Base-by-base conservation (phyloP, 345 rosid species). In the Hibiscus syriacus region DNA sequence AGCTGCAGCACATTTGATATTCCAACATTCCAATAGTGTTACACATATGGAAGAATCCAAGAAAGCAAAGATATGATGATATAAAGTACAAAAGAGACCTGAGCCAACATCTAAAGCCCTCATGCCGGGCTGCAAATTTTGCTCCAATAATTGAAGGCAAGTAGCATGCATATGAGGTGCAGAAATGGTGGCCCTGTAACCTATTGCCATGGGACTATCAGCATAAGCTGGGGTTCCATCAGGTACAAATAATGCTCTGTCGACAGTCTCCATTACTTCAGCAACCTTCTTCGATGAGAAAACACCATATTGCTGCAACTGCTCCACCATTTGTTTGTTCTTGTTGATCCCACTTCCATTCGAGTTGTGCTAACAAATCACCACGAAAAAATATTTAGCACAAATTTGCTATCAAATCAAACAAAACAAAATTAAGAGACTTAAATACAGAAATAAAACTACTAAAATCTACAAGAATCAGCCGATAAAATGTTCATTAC, bases 101-200 rank as follows among this genome's bases (percentile, higher is more conserved):
- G 99, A 95, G 55, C 99, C 99, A 78, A 95, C 88, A 75, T 95
- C 99, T 70, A 95, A 84, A 54, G 89, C 97, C 2, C 62, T 88
- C 98, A 92, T 88, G 76, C 99, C 94, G 1, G 98, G 94, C 77
- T 85, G 85, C 74, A 95, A 82, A 79, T 92, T 78, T 53, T 82
- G 75, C 87, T 90, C 89, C 76, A 95, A 70, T 72, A 95, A 77
- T 62, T 88, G 87, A 67, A 95, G 87, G 82, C 99, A 92, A 19
- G 83, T 88, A 4, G 96, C 99, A 76, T 95, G 99, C 99, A 95
- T 95, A 79, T 95, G 97, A 49, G 99, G 99, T 20, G 98, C 99
- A 66, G 98, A 95, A 45, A 95, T 92, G 30, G 98, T 92, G 45
- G 97, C 99, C 77, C 92, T 95, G 77, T 88, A 92, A 69, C 99